These are phyloP conservation scores for Rhytidiadelphus loreus DNA, from an alignment of 225 moss, liverwort and hornwort genomes.

Conservation along the genomic window DNA sequence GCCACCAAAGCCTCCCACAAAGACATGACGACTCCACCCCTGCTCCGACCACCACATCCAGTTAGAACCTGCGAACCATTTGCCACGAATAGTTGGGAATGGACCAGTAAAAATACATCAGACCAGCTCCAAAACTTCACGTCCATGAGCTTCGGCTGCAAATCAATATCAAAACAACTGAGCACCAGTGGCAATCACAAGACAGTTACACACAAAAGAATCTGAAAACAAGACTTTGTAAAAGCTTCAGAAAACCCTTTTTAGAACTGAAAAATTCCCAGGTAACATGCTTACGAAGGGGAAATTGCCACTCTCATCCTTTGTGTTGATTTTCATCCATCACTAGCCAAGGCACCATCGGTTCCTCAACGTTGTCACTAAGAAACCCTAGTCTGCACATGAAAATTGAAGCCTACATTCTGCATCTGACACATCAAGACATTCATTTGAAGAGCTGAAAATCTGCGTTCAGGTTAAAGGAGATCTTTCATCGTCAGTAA, in stretches of 20 bases:
- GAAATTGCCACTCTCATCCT: not conserved
- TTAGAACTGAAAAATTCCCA: not conserved
- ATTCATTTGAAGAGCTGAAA: not conserved
- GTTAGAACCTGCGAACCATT: not conserved
- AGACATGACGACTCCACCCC: not conserved
- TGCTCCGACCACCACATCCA: not conserved
- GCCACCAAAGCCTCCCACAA: not conserved
- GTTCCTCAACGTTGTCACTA: not conserved
- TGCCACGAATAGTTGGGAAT: not conserved
- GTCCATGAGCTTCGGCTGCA: not conserved
- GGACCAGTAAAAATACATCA: not conserved
- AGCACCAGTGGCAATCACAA: not conserved
- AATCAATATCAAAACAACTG: not conserved
- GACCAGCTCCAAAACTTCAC: not conserved
- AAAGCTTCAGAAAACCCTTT: not conserved
- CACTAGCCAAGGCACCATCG: not conserved
- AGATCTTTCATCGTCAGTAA: not conserved
- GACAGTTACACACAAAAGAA: not conserved
- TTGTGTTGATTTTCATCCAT: not conserved
- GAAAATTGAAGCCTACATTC: not conserved
- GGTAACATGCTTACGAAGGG: not conserved
- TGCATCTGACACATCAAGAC: not conserved
- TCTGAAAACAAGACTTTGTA: not conserved
- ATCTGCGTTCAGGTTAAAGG: not conserved
- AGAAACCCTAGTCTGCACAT: not conserved